Percentiles rank a stretch among this genome's conserved stretches.
These are phyloP conservation scores for Moesziomyces parantarcticus DNA, from an alignment of 1,284 basidiomycete species.

Conservation along the genomic window DNA sequence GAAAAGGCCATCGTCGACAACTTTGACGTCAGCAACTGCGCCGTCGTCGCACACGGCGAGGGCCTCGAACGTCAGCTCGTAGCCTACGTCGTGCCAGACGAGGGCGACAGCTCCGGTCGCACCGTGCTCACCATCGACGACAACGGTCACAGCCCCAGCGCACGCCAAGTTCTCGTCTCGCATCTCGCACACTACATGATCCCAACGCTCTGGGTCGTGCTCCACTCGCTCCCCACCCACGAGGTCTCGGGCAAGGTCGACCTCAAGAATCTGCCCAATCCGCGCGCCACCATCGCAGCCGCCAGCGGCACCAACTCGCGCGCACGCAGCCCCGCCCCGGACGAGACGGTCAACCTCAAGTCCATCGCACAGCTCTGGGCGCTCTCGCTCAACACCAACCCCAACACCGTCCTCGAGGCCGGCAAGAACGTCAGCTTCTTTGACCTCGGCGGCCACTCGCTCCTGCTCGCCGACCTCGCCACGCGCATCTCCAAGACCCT, in stretches of 20 bases:
- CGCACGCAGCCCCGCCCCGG: slow-evolving; percentile 38
- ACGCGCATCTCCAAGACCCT: slow-evolving; percentile 60
- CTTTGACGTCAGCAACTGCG: slow-evolving; percentile 61
- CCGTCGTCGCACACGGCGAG: slow-evolving; percentile 62
- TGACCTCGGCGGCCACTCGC: slow-evolving; percentile 66
- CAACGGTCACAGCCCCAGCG: slow-evolving; percentile 61
- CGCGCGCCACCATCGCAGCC: slow-evolving; percentile 49
- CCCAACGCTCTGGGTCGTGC: slow-evolving; percentile 63
- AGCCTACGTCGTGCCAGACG: slow-evolving; percentile 63
- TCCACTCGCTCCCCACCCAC: slow-evolving; percentile 63
- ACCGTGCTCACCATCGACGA: slow-evolving; percentile 52
- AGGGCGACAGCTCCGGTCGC: slow-evolving; percentile 32
- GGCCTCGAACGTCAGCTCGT: slow-evolving; percentile 65
- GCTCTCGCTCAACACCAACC: slow-evolving; percentile 59
- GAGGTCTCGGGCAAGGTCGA: slow-evolving; percentile 67
- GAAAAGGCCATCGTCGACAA: slow-evolving; percentile 64
- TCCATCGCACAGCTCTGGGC: slow-evolving; percentile 62
- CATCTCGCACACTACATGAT: slow-evolving; percentile 67
- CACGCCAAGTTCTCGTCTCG: slow-evolving; percentile 49
- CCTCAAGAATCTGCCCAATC: slow-evolving; percentile 60
- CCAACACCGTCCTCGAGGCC: slow-evolving; percentile 47
- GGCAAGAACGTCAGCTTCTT: slow-evolving; percentile 60
- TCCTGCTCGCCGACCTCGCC: slow-evolving; percentile 63
- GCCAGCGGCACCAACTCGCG: slow-evolving; percentile 43
- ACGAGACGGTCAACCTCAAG: slow-evolving; percentile 55